Evolutionary conservation across 176 grass and related monocot species (phyloP).

Genomic region (Raddia distichophylla): DNA sequence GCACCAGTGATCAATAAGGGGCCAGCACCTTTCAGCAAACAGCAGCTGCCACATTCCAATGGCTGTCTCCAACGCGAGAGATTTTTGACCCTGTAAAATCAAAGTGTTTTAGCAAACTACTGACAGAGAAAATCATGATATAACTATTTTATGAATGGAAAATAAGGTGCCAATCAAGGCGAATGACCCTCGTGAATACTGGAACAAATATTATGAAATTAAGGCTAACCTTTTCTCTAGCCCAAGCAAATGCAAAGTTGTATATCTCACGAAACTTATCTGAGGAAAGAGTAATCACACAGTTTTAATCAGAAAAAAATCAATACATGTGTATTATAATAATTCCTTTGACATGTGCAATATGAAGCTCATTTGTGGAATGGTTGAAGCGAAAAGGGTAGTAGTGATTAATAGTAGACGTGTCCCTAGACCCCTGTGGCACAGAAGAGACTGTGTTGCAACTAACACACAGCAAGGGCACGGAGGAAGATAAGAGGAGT

Average conservation of each 20-base stretch:
- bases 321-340: slow-evolving; percentile 9
- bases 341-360: not conserved
- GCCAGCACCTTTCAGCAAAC: slow-evolving; percentile 95
- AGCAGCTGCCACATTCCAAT: slow-evolving; percentile 98
- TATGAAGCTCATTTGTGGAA: too few species aligned
- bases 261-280: slow-evolving; percentile 99
- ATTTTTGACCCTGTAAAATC: slow-evolving; percentile 90
- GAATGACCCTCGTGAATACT: slow-evolving; percentile 17
- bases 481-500: too few species aligned
- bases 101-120: slow-evolving; percentile 32
- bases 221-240: slow-evolving; percentile 82
- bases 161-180: slow-evolving; percentile 10
- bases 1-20: slow-evolving; percentile 90
- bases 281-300: slow-evolving; percentile 46
- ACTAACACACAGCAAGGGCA: too few species aligned
- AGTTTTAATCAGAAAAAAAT: slow-evolving; percentile 34
- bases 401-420: too few species aligned
- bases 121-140: slow-evolving; percentile 31
- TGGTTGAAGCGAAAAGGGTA: too few species aligned
- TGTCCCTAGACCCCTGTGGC: too few species aligned
- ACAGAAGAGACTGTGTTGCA: too few species aligned
- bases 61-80: slow-evolving; percentile 90
- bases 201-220: slow-evolving; percentile 20
- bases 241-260: slow-evolving; percentile 97
- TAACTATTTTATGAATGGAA: slow-evolving; percentile 6